Evolutionary conservation across 225 moss, liverwort and hornwort species (phyloP), one percentile per base, ranked within the genome.

Genomic region (Bryum argenteum): DNA sequence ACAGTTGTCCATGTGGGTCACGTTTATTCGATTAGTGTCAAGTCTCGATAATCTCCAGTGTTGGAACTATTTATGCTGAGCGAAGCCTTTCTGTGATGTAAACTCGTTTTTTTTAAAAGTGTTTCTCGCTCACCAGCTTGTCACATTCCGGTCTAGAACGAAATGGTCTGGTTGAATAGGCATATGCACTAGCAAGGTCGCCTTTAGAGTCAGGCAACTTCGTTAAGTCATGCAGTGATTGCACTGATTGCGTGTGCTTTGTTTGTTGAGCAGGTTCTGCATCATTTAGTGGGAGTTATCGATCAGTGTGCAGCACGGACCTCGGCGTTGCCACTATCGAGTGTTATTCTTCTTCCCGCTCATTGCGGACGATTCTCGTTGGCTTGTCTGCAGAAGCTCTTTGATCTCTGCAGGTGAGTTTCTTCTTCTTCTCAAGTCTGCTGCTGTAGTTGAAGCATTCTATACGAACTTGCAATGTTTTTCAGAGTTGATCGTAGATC

Each of bases 261-360:
- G 60, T 47, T 79, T 63, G 60, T 67, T 66, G 28, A 79, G 76
- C 84, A 89, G 87, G 84, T 89, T 66, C 64, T 87, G 54, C 87
- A 87, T 72, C 87, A 87, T 65, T 80, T 89, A 67, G 84, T 89
- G 42, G 77, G 80, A 71, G 77, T 84, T 15, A 14, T 89, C 56
- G 89, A 89, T 70, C 84, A 79, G 40, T 89, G 89, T 82, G 89
- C 87, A 54, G 87, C 87, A 76, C 81, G 87, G 70, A 84, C 89
- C 40, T 84, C 87, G 15, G 76, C 82, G 61, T 66, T 87, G 66
- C 80, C 89, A 24, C 54, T 87, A 11, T 57, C 82, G 37, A 82
- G 78, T 84, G 79, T 78, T 66, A 61, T 70, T 59, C 82, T 87
- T 61, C 76, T 87, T 58, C 89, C 87, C 40, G 75, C 78, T 64